Evolutionary conservation across 2,329 filamentous ascomycete species (phyloP), one percentile per base, ranked within the genome.

Genomic region (Emergomyces orientalis): DNA sequence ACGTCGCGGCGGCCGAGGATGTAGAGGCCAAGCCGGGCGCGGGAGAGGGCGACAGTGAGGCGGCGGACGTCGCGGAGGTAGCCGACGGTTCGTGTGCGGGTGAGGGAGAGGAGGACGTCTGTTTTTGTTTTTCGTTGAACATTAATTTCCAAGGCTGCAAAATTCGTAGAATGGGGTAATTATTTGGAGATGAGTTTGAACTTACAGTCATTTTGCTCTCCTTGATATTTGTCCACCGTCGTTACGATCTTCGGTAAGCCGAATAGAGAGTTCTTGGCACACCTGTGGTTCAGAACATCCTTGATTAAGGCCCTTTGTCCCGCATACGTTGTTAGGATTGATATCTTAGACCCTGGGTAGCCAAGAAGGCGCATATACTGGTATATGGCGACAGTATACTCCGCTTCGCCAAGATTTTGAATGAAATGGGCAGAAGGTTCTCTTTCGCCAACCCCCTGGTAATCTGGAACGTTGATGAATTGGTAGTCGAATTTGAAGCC

Each of bases 171-270:
- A 22, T 49, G 22, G 27, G 37, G 19, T 43, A 51, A 32, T 30
- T 32, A n/a, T 32, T 55, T 37, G 7, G 30, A 17, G 45, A 30
- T 60, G 22, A 6, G 34, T 14, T 49, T 9, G n/a, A 62, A 85
- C 89, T 82, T 82, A 94, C 90, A 97, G 72, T 99, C 94, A 76
- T 99, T 99, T 77, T 99, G 94, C 80, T 99, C 94, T 74, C 94
- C 95, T 79, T 99, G 94, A 72, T 97, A 99, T 75, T 96, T 97
- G 79, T 99, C 94, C 66, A 99, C 93, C 5, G 95, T 99, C 3
- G 90, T 92, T 34, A 99, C 90, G 61, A 89, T 88, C 75, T 88
- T 89, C 22, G 94, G 94, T 75, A 96, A 79, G 9, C 93, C 92
- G 76, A 99, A 99, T 25, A 97, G 79, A 1, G 86, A 79, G 69